Evolutionary conservation across 352 stramenopile species (phyloP), one percentile per base, ranked within the genome.

Genomic region (Globisporangium iwayamae): DNA sequence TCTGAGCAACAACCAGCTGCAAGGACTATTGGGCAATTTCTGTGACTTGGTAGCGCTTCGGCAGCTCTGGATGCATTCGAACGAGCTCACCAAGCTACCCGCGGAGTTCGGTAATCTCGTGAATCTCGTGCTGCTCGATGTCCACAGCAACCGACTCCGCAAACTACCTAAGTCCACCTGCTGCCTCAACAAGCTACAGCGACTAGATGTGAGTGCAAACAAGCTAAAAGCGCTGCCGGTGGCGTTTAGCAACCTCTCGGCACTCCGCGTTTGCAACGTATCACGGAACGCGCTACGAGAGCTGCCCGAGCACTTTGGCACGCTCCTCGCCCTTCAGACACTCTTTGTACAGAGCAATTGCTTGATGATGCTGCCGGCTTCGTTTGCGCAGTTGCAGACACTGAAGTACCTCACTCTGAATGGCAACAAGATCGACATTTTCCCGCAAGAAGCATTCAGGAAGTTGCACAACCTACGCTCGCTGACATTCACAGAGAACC

Each of bases 131-230:
- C 61, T 76, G 30, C 65, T 89, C 11, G 75, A 89, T 30, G 34
- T 85, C 1, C 69, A 73, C 14, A 68, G 48, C 57, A 86, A 89
- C 39, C 56, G 43, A 2, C 69, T 89, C 1, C 59, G 47, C 4
- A 80, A 78, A 38, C 65, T 89, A 3, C 79, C 79, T 3, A 74
- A 74, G 38, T 86, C 76, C 13, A 74, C 86, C 56, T 70, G 76
- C 7, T 89, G 76, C 63, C 69, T 86, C 0, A 4, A 25, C 0
- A 66, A 55, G 0, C 63, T 89, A 1, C 58, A 56, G 20, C 69
- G 75, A 0, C 50, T 89, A 1, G 68, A 86, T 53, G 62, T 70
- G 7, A 86, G 77, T 47, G 61, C 67, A 7, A 89, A 89, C 43
- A 71, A 75, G 28, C 62, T 89, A 34, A 70, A 70, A 11, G 66